Base-by-base conservation (phyloP, 192 early-diverging fungal species). In the Coemansia brasiliensis region DNA sequence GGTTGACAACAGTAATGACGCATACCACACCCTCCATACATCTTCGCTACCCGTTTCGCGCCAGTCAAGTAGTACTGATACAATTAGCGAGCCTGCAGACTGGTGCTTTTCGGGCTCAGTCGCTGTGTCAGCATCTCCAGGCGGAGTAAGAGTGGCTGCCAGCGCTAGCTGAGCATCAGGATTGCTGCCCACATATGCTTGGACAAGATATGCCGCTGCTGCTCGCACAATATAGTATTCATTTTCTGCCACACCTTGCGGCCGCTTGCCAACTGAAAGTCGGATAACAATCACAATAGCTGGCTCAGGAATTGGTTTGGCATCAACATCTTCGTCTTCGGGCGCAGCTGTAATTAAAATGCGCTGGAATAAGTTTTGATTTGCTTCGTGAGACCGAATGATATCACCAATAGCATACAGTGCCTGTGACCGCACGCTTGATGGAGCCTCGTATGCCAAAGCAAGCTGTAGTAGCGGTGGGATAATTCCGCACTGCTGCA, bases 11-110 rank as follows among this genome's bases (percentile, higher is more conserved):
- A 95, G 74, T 9, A 87, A 83, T 0, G 89, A 85, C 1, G 95
- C 90, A 77, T 95, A 96, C 94, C 94, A 97, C 5, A 85, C 78
- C 12, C 85, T 84, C 72, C 90, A 95, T 16, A 92, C 89, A 56
- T 98, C 94, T 24, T 83, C 68, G 24, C 45, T 50, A 17, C 67
- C 53, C 15, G 87, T 65, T 11, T 83, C 70, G 43, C 88, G 83
- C 88, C 89, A 89, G 57, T 89, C 85, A 9, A 95, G 82, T 35
- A 97, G 72, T 3, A 90, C 86, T 0, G 84, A 83, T 24, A 97
- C 78, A n/a, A 97, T 53, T 4, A 96, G 74, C 11, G 94, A 94
- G 5, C 96, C 96, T 9, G 93, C 87, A 7, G 95, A 92, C 62
- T 89, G 77, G n/a, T 74, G 67, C 44, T 58, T 32, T 21, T 74